Evolutionary conservation across 306 rosid species (phyloP), one percentile per base, ranked within the genome.

Genomic region (Purshia tridentata): DNA sequence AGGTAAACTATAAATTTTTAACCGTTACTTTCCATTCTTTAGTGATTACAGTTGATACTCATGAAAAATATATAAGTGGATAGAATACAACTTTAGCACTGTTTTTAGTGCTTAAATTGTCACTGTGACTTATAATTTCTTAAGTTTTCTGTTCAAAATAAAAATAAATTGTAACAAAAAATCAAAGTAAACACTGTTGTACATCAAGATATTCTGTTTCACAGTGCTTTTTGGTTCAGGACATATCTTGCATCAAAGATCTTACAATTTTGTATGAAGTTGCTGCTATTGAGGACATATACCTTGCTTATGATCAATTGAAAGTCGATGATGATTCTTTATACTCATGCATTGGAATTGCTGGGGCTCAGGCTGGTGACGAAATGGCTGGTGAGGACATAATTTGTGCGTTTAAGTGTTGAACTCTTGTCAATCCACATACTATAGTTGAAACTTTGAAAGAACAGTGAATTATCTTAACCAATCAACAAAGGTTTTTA

Each of bases 201-300:
- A 37, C 46, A 41, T 18, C 16, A 16, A n/a, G 35, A 10, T 52
- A 18, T 57, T 80, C 23, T 73, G 69, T 72, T 77, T 51, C 50
- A 39, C 18, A 5, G 39, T 47, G 46, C 59, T 58, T 23, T 77
- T 53, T 88, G 82, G 75, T 75, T 82, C 96, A 94, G 97, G 98
- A 89, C 84, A 81, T 91, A 72, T 94, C 98, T 39, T 94, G 97
- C 84, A 89, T 94, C 86, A 91, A 88, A 82, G 98, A 94, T 85
- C 89, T 94, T 15, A 86, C 86, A 14, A 74, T 58, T 69, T 82
- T 91, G 39, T 89, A 94, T 69, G 98, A 94, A 78, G 89, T 80
- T 76, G 96, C 98, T 67, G 76, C 85, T 29, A 79, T 94, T 48
- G 95, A 91, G 72, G 97, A 91, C 72, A 57, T 88, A 78, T 89